Evolutionary conservation across 208 protist species (phyloP).

Genomic region (Crithidia expoeki): DNA sequence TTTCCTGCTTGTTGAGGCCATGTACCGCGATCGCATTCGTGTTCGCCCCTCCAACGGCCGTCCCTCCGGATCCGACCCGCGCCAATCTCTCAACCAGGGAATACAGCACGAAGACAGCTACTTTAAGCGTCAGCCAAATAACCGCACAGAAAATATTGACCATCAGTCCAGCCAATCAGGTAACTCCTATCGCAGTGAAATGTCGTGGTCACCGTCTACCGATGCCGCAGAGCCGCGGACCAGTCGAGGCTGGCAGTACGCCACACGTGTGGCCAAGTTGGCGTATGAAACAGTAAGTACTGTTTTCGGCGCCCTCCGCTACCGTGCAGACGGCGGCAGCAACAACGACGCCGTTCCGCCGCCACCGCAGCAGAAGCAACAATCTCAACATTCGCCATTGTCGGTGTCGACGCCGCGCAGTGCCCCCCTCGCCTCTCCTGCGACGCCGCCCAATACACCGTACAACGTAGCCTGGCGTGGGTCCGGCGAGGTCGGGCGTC

Average conservation of each 20-base stretch:
- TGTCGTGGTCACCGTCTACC: background rate
- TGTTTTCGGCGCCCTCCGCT: conserved; percentile 15
- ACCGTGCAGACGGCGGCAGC: background rate
- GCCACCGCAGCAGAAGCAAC: background rate
- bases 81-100: background rate
- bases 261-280: conserved; percentile 17
- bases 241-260: conserved; percentile 13
- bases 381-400: background rate
- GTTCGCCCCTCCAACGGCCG: conserved; percentile 25
- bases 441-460: conserved; percentile 23
- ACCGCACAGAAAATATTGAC: background rate
- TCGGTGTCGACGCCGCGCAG: background rate
- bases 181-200: conserved; percentile 5
- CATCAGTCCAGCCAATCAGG: background rate
- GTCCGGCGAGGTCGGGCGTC: conserved; percentile 17
- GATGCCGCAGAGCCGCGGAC: background rate
- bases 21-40: conserved; percentile 38
- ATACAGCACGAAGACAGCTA: background rate
- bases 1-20: background rate
- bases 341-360: background rate
- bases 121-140: background rate
- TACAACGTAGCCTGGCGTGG: background rate
- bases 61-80: background rate
- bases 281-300: conserved; percentile 27
- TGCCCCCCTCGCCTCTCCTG: background rate